Base-by-base conservation (phyloP, 169 alveolate genomes). In the Plasmodium inui region DNA sequence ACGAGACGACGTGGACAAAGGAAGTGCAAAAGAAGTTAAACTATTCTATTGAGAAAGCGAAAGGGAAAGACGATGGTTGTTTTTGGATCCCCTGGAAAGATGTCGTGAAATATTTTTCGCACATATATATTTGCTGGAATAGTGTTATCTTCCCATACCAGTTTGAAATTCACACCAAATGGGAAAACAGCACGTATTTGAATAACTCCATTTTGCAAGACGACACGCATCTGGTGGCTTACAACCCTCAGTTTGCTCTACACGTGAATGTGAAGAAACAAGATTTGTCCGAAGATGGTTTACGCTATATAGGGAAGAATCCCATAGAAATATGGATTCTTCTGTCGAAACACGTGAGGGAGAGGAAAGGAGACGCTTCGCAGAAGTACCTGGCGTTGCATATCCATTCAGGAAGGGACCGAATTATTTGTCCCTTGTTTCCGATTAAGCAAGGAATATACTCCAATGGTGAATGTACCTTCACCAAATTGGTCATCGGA, bases 31-130 rank as follows among this genome's bases (percentile, higher is more conserved):
- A 81, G 34, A 57, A 86, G 39, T 82, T 95, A 39, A 92, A 84
- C 17, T 91, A 95, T 92, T 92, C 93, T 80, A 5, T 82, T 46
- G 86, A 41, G 81, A 88, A 73, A 7, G 94, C 95, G 1, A 92
- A 85, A 86, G 53, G 84, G n/a, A 34, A 57, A 34, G 98, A 97
- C 92, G 96, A 95, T 84, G 98, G 98, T 6, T 88, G 95, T 17
- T 97, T 97, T 92, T 97, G 98, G 98, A 97, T 97, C n/a, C 97
- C 96, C 83, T 97, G 98, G 98, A 92, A 78, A 53, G 98, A 97
- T 83, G 98, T 97, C 19, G 83, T 97, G 17, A 89, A 93, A 28
- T 97, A 98, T 98, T 97, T 97, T 81, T 97, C 98, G 14, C 98
- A 97, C 85, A 91, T 97, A n/a, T 97, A 97, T 94, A 91, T 97